Conservation (phyloP, 1,139 yeast species). For the Magnusiomyces suaveolens region DNA sequence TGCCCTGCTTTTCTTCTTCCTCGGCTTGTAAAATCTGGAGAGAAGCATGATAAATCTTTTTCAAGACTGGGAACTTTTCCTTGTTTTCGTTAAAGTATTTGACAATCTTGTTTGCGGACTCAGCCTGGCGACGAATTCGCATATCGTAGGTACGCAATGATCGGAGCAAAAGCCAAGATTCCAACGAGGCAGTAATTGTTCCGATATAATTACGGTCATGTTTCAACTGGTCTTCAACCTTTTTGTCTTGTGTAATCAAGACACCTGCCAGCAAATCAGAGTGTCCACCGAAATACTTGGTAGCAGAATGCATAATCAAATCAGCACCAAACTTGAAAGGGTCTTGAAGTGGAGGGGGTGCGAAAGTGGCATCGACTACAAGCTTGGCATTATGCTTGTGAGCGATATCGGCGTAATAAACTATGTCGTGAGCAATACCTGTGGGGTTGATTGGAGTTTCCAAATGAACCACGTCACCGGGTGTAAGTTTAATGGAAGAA, state of each 20-base stretch:
- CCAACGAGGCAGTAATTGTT: constrained; percentile 68
- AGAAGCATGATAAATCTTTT: constrained; percentile 57
- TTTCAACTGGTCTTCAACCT: constrained; percentile 39
- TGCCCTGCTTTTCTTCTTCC: not conserved
- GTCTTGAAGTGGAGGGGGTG: constrained; percentile 82
- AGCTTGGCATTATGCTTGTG: constrained; percentile 62
- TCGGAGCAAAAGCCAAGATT: constrained; percentile 61
- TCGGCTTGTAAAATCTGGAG: constrained; percentile 47
- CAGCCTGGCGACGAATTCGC: constrained; percentile 58
- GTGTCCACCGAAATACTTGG: constrained; percentile 89
- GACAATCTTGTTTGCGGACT: constrained; percentile 55
- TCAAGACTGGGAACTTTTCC: constrained; percentile 41
- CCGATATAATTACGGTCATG: constrained; percentile 64
- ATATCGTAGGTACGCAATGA: constrained; percentile 72
- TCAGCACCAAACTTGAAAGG: constrained; percentile 79
- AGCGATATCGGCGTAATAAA: constrained; percentile 52
- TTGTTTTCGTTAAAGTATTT: constrained; percentile 45
- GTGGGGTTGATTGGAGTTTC: constrained; percentile 87
- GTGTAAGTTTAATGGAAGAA: constrained; percentile 39
- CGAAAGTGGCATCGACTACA: constrained; percentile 78
- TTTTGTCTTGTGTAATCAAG: constrained; percentile 49
- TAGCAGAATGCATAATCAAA: constrained; percentile 77
- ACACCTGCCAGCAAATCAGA: constrained; percentile 85
- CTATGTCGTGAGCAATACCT: constrained; percentile 59
- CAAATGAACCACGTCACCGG: constrained; percentile 71